Percentiles rank a stretch among this genome's conserved stretches.
These are phyloP conservation scores for Malus hybrid DNA, from an alignment of 331 rosid genomes.

Conservation along the genomic window DNA sequence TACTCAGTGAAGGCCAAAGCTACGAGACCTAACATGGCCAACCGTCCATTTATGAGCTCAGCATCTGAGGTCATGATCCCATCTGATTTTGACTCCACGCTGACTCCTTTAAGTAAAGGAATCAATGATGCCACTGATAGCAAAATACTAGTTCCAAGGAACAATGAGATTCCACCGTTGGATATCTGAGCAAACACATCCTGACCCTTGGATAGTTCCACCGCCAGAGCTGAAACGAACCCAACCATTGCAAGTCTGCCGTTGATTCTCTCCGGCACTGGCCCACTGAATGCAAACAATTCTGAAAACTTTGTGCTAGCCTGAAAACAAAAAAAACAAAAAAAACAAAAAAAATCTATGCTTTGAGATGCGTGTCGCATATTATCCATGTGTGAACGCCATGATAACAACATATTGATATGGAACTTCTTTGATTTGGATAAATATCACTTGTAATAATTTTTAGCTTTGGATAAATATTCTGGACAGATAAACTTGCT, in stretches of 20 bases:
- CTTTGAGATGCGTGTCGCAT: not conserved
- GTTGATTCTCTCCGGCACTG: conserved; percentile 89
- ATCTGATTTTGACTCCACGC: conserved; percentile 60
- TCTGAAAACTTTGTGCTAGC: conserved; percentile 51
- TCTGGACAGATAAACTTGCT: too few relatives aligned
- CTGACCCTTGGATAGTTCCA: conserved; percentile 56
- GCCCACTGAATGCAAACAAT: conserved; percentile 69
- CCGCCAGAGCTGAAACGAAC: conserved; percentile 61
- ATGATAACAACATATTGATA: too few relatives aligned
- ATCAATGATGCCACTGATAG: conserved; percentile 62
- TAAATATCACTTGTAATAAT: too few relatives aligned
- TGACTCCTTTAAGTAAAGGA: conserved; percentile 61
- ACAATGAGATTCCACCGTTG: conserved; percentile 64
- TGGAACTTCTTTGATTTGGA: too few relatives aligned
- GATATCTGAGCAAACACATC: conserved; percentile 55
- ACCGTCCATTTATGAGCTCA: conserved; percentile 75
- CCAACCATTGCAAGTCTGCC: conserved; percentile 91
- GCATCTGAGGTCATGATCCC: conserved; percentile 62
- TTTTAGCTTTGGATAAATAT: too few relatives aligned
- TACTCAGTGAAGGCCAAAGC: conserved; percentile 70
- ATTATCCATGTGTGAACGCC: too few relatives aligned
- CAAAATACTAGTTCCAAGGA: conserved; percentile 44
- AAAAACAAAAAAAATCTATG: not conserved
- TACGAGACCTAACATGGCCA: conserved; percentile 79
- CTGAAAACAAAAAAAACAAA: not conserved